These are phyloP conservation scores for Xylariales sp. DNA, from an alignment of 2,329 filamentous ascomycete genomes.

Conservation along the genomic window DNA sequence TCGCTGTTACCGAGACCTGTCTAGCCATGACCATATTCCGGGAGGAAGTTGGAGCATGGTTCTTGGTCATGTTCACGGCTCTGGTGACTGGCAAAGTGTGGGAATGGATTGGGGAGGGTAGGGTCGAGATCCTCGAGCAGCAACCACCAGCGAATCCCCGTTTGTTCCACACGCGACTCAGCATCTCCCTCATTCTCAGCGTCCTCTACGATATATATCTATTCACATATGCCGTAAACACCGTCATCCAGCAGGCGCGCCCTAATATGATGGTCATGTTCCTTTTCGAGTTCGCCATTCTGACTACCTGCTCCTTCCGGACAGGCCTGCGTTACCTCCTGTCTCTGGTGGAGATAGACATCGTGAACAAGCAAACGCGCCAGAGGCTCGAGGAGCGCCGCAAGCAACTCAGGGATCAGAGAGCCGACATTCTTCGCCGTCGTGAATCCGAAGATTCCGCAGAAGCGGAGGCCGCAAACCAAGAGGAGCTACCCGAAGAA, in stretches of 20 bases:
- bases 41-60: constrained; percentile 91
- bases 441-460: constrained; percentile 41
- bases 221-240: constrained; percentile 75
- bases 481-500: constrained; percentile 58
- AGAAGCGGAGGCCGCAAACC: constrained; percentile 41
- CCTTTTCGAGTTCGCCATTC: constrained; percentile 90
- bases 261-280: constrained; percentile 99
- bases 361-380: constrained; percentile 70
- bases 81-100: constrained; percentile 93
- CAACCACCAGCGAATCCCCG: constrained; percentile 86
- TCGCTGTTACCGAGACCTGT: constrained; percentile 93
- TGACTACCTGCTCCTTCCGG: constrained; percentile 75
- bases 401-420: constrained; percentile 59
- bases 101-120: constrained; percentile 96
- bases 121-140: constrained; percentile 92
- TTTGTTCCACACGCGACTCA: constrained; percentile 81
- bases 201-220: constrained; percentile 76
- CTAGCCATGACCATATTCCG: constrained; percentile 98
- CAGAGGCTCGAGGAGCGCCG: constrained; percentile 65
- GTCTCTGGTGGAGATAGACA: constrained; percentile 70
- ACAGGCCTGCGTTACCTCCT: constrained; percentile 76
- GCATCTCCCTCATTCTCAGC: constrained; percentile 73
- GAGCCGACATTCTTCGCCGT: constrained; percentile 45
- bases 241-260: constrained; percentile 80
- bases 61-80: constrained; percentile 92